Evolutionary conservation across 78 protist species (phyloP).

Genomic region (Protostelium mycophagum): DNA sequence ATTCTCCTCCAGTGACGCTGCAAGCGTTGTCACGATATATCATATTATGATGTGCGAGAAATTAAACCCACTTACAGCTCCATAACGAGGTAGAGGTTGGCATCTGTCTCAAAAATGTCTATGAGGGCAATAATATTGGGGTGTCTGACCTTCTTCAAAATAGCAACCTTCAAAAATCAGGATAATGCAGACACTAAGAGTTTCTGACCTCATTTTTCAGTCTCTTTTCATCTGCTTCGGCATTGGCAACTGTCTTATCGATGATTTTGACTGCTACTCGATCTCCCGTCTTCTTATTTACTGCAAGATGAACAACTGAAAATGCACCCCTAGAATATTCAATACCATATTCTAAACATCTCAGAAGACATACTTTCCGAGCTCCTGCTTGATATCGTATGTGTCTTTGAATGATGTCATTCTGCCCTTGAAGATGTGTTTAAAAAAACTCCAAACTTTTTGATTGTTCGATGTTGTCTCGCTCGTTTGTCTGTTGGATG

Average conservation of each 20-base stretch:
- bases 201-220: constrained; percentile 17
- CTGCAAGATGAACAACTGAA: constrained; percentile 47
- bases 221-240: constrained; percentile 47
- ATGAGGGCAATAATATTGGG: constrained; percentile 56
- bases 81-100: constrained; percentile 47
- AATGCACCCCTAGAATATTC: constrained; percentile 49
- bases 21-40: not conserved
- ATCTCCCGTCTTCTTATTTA: constrained; percentile 32
- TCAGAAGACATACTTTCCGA: constrained; percentile 41
- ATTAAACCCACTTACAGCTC: constrained; percentile 31
- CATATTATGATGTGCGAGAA: no score
- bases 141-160: constrained; percentile 35
- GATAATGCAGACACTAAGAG: not conserved
- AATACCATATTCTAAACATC: not conserved
- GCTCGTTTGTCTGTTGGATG: no score
- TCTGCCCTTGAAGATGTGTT: not conserved
- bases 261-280: constrained; percentile 62
- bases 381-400: constrained; percentile 43
- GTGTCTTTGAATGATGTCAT: constrained; percentile 7
- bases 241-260: constrained; percentile 23
- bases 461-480: no score
- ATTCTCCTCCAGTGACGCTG: constrained; percentile 84
- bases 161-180: constrained; percentile 30
- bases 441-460: not conserved
- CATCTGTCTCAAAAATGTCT: constrained; percentile 56